These are phyloP conservation scores for Polygonum aviculare DNA, from an alignment of 148 eudicot species.

Conservation along the genomic window DNA sequence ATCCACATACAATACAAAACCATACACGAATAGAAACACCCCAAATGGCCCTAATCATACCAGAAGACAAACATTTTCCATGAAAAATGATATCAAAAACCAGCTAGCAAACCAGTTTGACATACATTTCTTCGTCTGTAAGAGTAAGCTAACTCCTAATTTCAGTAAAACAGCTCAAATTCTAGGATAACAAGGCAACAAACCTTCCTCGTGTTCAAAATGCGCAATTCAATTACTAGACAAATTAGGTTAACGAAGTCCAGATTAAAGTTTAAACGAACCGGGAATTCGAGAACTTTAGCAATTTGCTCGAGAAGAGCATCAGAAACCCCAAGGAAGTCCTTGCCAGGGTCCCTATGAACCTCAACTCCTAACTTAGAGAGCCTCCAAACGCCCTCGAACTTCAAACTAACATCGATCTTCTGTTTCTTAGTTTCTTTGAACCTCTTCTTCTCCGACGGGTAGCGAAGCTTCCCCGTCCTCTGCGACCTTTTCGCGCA, in stretches of 20 bases:
- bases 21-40: background rate
- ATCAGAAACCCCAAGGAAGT: slow-evolving; percentile 63
- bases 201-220: background rate
- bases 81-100: too few relatives aligned
- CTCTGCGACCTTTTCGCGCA: slow-evolving; percentile 58
- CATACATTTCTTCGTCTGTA: background rate
- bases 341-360: slow-evolving; percentile 76
- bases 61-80: too few relatives aligned
- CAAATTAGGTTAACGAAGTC: background rate
- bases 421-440: slow-evolving; percentile 25
- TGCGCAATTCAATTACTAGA: background rate
- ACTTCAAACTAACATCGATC: slow-evolving; percentile 34
- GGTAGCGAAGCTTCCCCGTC: slow-evolving; percentile 77
- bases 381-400: slow-evolving; percentile 75
- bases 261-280: slow-evolving; percentile 15
- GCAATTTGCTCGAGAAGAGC: slow-evolving; percentile 72
- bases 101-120: background rate
- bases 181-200: background rate
- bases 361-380: slow-evolving; percentile 55
- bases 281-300: slow-evolving; percentile 95
- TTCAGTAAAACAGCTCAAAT: background rate
- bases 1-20: background rate
- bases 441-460: slow-evolving; percentile 84
- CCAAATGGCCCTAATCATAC: too few relatives aligned
- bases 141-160: background rate